Evolutionary conservation across 2,329 filamentous ascomycete genomes (phyloP), one percentile per base, ranked within the genome.

Genomic region (Xylariomycetidae sp.): DNA sequence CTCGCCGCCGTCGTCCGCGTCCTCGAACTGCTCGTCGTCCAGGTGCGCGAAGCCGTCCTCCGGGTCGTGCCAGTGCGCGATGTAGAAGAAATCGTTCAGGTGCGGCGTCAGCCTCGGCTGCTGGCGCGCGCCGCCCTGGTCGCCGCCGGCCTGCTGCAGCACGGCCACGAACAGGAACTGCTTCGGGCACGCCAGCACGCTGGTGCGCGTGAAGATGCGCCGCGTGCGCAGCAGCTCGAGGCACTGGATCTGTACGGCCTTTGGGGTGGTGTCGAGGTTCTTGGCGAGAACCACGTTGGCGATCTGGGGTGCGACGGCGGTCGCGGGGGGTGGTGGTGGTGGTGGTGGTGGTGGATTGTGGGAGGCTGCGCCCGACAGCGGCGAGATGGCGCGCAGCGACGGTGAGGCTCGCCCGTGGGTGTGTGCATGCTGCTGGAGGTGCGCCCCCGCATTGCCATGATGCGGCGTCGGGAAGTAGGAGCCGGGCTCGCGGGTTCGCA

Each of bases 231-330:
- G 76, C 8, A 96, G 75, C 72, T 94, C 67, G 17, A 78, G 60
- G 3, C 65, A 82, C 57, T 95, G 88, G 27, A 92, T 80, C 60
- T 98, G 92, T 9, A 96, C 79, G 34, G 76, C 73, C 22, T 76
- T 70, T n/a, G 74, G 72, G 1, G 86, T 83, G 32, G 66, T 64
- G 54, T 95, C 79, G 32, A 96, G 75, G 53, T 93, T 78, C 46
- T 79, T 83, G 2, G 85, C 85, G 32, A 98, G 73, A 15, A 96
- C 69, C 9, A 95, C 70, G 59, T 94, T 88, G 42, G 87, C 83
- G 44, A 94, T 84, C 33, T 49, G 50, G 18, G 44, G 44, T 38
- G 40, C 19, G 28, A 26, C 33, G 19, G 26, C 16, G 19, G 23
- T n/a, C 12, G 40, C 24, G 24, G 27, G 18, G 13, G 25, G 22